Base-by-base conservation (phyloP, 1,284 basidiomycete genomes). In the Fistulinella staudtii region DNA sequence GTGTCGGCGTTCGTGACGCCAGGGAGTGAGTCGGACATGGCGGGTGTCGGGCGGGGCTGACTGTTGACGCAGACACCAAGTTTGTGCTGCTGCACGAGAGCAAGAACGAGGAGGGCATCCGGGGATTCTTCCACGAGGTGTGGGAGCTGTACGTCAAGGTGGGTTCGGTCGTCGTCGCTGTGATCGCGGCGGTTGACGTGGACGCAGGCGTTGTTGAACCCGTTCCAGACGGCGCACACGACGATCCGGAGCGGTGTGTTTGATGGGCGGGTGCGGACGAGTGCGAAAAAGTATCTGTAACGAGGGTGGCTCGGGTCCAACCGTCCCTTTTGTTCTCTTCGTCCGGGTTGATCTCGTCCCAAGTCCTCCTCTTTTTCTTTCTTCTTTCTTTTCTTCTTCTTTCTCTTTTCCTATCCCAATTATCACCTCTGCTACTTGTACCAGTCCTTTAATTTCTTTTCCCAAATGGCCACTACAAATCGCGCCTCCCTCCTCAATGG, bases 91-190 rank as follows among this genome's bases (percentile, higher is more conserved):
- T 97, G 47, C 94, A 96, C 67, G 93, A 97, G 66, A 76, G 77
- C 15, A 94, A 91, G 75, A 96, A 95, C 70, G 94, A 97, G 68
- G 94, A 97, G 42, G 93, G 93, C 6, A 95, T 97, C 65, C 79
- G 84, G 49, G 65, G 76, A 41, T 97, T 97, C 73, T 89, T 97
- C 60, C 80, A 80, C 58, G 93, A 96, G 20, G 83, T 93, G 22
- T 97, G 94, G 93, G 94, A 97, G 74, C 61, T 87, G 55, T 96
- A 94, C 68, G 80, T 94, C 34, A 96, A 96, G 82, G 93, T 93
- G 56, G 17, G 15, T 17, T 5, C 0, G 20, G 18, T 31, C 33
- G 43, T 14, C 31, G 11, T 21, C 15, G 24, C 9, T 13, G 7
- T 1, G 9, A 0, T 2, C 3, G 25, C 1, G 2, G 11, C 0